Base-by-base conservation (phyloP, 164 flowering plant genomes). In the Vitis labrusca region DNA sequence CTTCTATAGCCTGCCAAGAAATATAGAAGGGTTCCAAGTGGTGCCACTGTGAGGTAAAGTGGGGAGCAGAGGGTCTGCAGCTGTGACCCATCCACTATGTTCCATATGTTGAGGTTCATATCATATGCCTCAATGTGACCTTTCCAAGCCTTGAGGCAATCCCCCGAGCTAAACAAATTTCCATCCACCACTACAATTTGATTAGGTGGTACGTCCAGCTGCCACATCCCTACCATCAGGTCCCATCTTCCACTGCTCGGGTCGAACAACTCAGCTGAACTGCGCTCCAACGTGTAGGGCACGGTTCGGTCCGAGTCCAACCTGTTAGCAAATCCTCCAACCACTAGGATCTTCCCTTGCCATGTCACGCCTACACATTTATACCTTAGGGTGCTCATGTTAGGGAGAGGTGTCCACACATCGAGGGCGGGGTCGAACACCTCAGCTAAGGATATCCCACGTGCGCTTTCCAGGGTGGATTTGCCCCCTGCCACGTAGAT, bases 401-500 rank as follows among this genome's bases (percentile, higher is more conserved):
- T 64, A 3, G 91, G 84, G 64, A 85, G 65, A 0, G 70, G 14
- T 1, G 63, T 76, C 93, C 91, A 87, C 19, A 15, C 51, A 58
- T 89, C 76, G 1, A 64, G 30, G 0, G 7, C 16, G 0, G 85
- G 85, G 54, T 89, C 84, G 52, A 85, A 89, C 49, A 83, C 73
- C 65, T 89, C 89, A 2, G 89, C 80, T 0, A 76, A 78, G 1
- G 82, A 75, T 9, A 74, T 71, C 8, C 93, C 89, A 30, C 77
- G 78, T 1, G 79, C 85, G 44, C 74, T 55, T 0, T 48, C 72
- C 66, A 77, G 47, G 1, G 53, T 72, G 67, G 76, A 78, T 64
- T 84, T 78, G 6, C 90, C 93, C 0, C 91, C 91, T 0, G 91
- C 91, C 65, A 83, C 90, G 12, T 81, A 87, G 64, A 89, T 82